phyloP scores from a whole-genome alignment of 1,284 basidiomycete genomes.

The Pseudozyma sp. region DNA sequence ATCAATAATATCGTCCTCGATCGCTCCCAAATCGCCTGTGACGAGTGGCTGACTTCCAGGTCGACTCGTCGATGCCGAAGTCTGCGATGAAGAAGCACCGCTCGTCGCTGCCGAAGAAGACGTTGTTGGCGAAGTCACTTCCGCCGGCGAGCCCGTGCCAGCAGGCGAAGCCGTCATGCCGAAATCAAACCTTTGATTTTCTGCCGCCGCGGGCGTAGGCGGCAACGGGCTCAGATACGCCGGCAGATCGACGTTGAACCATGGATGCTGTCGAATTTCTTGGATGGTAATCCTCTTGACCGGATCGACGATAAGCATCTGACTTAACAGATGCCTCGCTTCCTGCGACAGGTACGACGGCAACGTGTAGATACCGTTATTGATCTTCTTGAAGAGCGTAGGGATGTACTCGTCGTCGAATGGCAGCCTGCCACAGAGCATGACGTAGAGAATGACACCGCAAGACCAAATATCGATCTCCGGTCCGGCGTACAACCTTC shows the following conservation, averaged over 20 bases:
- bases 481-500: conserved; percentile 66
- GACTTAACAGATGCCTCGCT: conserved; percentile 61
- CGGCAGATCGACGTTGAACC: conserved; percentile 67
- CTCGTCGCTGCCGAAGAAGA: background rate
- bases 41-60: conserved; percentile 34
- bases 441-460: conserved; percentile 68
- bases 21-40: conserved; percentile 76
- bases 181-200: conserved; percentile 73
- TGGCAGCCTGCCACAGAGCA: conserved; percentile 66
- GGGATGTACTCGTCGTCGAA: conserved; percentile 69
- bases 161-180: conserved; percentile 45
- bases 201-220: conserved; percentile 74
- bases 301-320: conserved; percentile 68
- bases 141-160: conserved; percentile 34
- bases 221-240: conserved; percentile 77
- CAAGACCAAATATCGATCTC: conserved; percentile 69
- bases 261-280: conserved; percentile 65
- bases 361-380: conserved; percentile 66
- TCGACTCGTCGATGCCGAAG: conserved; percentile 25
- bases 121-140: conserved; percentile 24
- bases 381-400: conserved; percentile 69
- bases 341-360: conserved; percentile 66
- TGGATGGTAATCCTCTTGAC: conserved; percentile 68
- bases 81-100: conserved; percentile 16
- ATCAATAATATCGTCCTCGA: conserved; percentile 89